Evolutionary conservation across 106 monocot species (phyloP), one percentile per base, ranked within the genome.

Genomic region (Dendrobium huoshanense): DNA sequence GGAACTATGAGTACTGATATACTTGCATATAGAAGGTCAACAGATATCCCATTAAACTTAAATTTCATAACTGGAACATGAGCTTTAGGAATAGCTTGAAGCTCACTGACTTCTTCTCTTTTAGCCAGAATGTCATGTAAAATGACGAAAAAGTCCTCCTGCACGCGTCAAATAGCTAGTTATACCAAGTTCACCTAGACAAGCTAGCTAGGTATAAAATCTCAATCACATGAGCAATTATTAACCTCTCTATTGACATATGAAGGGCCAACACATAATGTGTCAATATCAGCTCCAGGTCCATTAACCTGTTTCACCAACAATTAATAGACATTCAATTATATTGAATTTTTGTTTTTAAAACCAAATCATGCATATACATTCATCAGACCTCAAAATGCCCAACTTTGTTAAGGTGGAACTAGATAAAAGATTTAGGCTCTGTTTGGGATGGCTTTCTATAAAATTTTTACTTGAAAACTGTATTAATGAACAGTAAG

Each of bases 51-150:
- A 75, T 72, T 80, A 67, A 98, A 95, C 79, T 98, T 98, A 54
- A 98, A 94, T 78, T 86, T 94, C 97, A 98, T 91, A 9, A 98
- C 94, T 43, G 97, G 97, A 64, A 94, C 97, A 91, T 94, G 94
- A 80, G 97, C 94, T 82, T 98, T 94, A 27, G 94, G 94, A 45
- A 98, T 85, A 11, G 94, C 88, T 67, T 94, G 97, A 24, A 98
- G 85, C 82, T 98, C 97, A 78, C 92, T 75, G 7, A 98, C 86
- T 78, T 95, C 97, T 80, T 91, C 97, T 83, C 77, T 92, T 58
- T 84, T 80, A 45, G 84, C 80, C 75, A 98, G 85, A 56, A 92
- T 91, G 9, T 91, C 87, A 88, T 98, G 92, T 81, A 98, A 85
- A 80, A 89, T 84, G 13, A 89, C 87, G 70, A 98, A 98, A 67